These are phyloP conservation scores for Halophytophthora batemanensis DNA, from an alignment of 352 stramenopile genomes.

Conservation along the genomic window DNA sequence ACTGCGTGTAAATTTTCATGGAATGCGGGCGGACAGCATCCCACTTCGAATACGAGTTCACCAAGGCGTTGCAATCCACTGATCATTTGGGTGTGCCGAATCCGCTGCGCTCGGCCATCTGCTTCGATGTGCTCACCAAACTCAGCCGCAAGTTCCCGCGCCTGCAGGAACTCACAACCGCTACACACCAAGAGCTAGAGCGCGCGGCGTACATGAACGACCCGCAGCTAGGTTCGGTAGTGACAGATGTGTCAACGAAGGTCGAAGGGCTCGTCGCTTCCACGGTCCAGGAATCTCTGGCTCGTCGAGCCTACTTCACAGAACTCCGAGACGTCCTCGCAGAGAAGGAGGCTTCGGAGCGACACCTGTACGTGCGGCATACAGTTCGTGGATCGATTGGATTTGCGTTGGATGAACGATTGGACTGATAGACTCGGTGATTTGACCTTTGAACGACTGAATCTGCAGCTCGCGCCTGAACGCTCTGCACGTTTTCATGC, in stretches of 20 bases:
- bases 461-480: slow-evolving; percentile 31
- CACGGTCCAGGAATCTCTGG: slow-evolving; percentile 23
- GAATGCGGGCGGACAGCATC: too few species aligned
- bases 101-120: slow-evolving; percentile 53
- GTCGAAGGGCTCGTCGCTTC: slow-evolving; percentile 4
- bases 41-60: slow-evolving; percentile 47
- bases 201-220: slow-evolving; percentile 40
- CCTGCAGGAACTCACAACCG: slow-evolving; percentile 39
- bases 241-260: background rate
- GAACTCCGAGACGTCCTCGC: slow-evolving; percentile 43
- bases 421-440: background rate
- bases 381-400: too few species aligned
- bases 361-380: slow-evolving; percentile 35
- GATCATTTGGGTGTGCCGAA: slow-evolving; percentile 54
- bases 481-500: slow-evolving; percentile 46
- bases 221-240: background rate
- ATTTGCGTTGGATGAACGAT: background rate
- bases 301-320: slow-evolving; percentile 46
- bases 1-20: background rate
- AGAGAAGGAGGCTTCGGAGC: slow-evolving; percentile 36
- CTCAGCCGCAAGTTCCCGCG: slow-evolving; percentile 44
- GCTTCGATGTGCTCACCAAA: slow-evolving; percentile 46
- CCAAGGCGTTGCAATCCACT: slow-evolving; percentile 44
- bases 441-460: background rate
- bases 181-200: slow-evolving; percentile 35